Evolutionary conservation across 352 stramenopile species (phyloP), one percentile per base, ranked within the genome.

Genomic region (Pythium utonaiense): DNA sequence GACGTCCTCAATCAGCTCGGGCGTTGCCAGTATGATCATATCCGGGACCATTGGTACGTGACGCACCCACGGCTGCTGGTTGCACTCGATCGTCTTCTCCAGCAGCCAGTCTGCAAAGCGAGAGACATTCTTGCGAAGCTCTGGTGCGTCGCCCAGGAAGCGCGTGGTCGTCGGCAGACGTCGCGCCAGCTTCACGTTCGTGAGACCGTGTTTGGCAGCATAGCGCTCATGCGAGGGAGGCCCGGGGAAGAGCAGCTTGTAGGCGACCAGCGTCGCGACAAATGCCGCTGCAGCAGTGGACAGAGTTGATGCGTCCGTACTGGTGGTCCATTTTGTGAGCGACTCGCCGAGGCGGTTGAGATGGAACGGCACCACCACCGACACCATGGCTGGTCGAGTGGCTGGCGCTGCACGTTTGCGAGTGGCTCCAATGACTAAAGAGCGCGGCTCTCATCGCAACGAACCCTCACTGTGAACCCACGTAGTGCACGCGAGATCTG

Each of bases 1-100:
- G 17, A 69, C 47, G 36, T 69, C 62, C 25, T 69, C 62, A 14
- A 69, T 44, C 16, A 64, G 12, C 22, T 61, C 49, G 0, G 62
- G 56, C 22, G 56, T 53, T 50, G 62, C 24, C 34, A 64, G 21
- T 4, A 69, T 42, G 14, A 69, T 27, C 50, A 61, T 51, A 30
- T 69, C 62, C 17, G 55, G 27, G 44, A 53, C n/a, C 25, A 34
- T 34, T 6, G 54, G 61, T 13, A 57, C 36, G 12, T 45, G 53
- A 3, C 33, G 61, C 13, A 63, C 16, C 54, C 54, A 63, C 24
- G 61, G 61, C 14, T 34, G 28, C 22, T 53, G 54, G n/a, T 44
- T 36, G 22, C n/a, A 60, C n/a, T 54, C 42, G 13, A 59, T 3
- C 19, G 42, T 47, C 12, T 62, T 61, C 34, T 66, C 60, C 24